Evolutionary conservation across 495 filamentous ascomycete species (phyloP), one percentile per base, ranked within the genome.

Genomic region (Podospora fimiseda): DNA sequence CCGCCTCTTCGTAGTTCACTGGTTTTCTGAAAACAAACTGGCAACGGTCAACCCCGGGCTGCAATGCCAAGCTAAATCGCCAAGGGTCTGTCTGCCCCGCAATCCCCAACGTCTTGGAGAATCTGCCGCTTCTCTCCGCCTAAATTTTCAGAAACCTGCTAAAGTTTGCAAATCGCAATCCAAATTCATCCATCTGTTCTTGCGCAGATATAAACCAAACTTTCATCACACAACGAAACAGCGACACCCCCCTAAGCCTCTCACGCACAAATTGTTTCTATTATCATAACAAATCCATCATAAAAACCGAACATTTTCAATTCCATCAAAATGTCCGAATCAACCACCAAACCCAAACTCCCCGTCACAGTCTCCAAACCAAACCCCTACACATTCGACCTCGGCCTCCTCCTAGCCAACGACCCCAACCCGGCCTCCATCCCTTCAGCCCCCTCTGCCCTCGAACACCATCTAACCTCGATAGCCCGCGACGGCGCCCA

Each of bases 381-480:
- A 0, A 94, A 82, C 1, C 91, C 89, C 39, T 92, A 92, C 75
- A 89, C 85, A 64, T 95, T 94, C 77, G 90, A 96, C 71, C 82
- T 95, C 11, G 90, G 89, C 57, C 81, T 92, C 64, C 82, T 96
- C 52, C 77, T 90, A 61, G 83, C 78, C 67, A 80, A 80, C 61
- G 90, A 95, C 74, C 79, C 88, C 0, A 93, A 92, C 74, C 89
- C 91, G 0, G 74, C 95, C 40, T 36, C 52, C 15, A 49, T 81
- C 56, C 63, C 56, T 19, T 61, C 79, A 56, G 73, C 78, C 58
- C 62, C 56, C 14, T 57, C 72, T 23, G 65, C 63, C 6, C 66
- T 75, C 47, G 82, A 89, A 59, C 55, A 64, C 9, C 68, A 70
- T 50, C 83, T 97, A 43, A 74, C 81, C 48, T 67, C 77, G 21